phyloP scores from a whole-genome alignment of 1,139 yeast species.

The Candida neerlandica region DNA sequence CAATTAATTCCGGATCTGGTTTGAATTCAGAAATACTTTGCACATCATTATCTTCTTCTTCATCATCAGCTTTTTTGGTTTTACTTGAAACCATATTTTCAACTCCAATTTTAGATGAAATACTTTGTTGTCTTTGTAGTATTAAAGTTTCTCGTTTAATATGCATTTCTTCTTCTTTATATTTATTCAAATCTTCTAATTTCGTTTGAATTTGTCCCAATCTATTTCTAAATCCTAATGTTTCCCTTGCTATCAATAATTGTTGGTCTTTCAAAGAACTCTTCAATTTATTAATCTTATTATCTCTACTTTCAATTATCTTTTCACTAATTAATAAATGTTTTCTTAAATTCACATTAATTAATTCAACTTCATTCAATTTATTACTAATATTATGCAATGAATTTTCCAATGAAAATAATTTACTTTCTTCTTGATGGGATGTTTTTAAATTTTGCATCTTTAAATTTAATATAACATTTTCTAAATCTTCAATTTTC shows the following conservation, averaged over 20 bases:
- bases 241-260: slow-evolving; percentile 49
- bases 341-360: slow-evolving; percentile 41
- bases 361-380: slow-evolving; percentile 42
- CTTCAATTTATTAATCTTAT: slow-evolving; percentile 60
- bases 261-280: slow-evolving; percentile 55
- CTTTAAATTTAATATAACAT: slow-evolving; percentile 36
- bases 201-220: slow-evolving; percentile 40
- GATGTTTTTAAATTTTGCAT: slow-evolving; percentile 35
- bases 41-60: not conserved
- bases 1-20: slow-evolving; percentile 14
- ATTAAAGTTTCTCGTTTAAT: slow-evolving; percentile 10
- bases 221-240: slow-evolving; percentile 55
- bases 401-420: slow-evolving; percentile 41
- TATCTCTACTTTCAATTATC: slow-evolving; percentile 61
- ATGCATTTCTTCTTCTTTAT: slow-evolving; percentile 13
- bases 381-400: slow-evolving; percentile 41
- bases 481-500: slow-evolving; percentile 42
- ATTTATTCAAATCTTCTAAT: slow-evolving; percentile 34
- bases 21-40: slow-evolving; percentile 10
- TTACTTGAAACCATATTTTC: not conserved
- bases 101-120: not conserved
- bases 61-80: not conserved
- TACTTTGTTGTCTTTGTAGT: slow-evolving; percentile 7
- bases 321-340: slow-evolving; percentile 57
- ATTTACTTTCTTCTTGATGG: slow-evolving; percentile 51